A percentile compares a stretch with the other conserved stretches of the same genome.
These are phyloP conservation scores for Ascochyta rabiei DNA, from an alignment of 2,329 filamentous ascomycete species.

Conservation along the genomic window DNA sequence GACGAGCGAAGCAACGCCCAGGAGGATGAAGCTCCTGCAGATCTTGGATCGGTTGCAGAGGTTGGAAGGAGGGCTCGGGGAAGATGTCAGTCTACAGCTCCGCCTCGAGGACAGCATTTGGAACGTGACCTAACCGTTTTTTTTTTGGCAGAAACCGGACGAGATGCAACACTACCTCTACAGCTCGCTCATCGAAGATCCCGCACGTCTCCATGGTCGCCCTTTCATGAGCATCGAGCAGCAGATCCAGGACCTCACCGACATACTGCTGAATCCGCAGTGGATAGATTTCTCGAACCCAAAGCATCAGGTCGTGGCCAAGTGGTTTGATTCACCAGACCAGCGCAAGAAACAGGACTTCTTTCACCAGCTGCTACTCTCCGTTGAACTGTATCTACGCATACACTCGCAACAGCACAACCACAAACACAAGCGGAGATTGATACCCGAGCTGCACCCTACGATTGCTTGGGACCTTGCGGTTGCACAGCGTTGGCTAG, in stretches of 20 bases:
- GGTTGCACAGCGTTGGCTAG: conserved; percentile 74
- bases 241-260: conserved; percentile 75
- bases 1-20: conserved; percentile 64
- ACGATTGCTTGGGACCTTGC: conserved; percentile 75
- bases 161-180: conserved; percentile 66
- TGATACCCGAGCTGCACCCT: conserved; percentile 69
- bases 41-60: conserved; percentile 52
- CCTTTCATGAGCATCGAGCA: conserved; percentile 68
- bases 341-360: conserved; percentile 67
- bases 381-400: conserved; percentile 72
- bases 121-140: conserved; percentile 41
- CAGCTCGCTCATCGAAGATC: conserved; percentile 69
- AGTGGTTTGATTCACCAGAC: conserved; percentile 69
- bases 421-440: conserved; percentile 68
- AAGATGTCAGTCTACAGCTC: conserved; percentile 47
- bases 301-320: conserved; percentile 74
- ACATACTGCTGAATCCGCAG: conserved; percentile 69
- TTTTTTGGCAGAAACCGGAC: conserved; percentile 45
- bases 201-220: conserved; percentile 62
- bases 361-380: conserved; percentile 78
- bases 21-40: conserved; percentile 63
- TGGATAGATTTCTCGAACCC: conserved; percentile 77
- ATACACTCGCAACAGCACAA: conserved; percentile 68
- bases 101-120: conserved; percentile 7
- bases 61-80: conserved; percentile 51